These are phyloP conservation scores for Ophiosphaerella herpotricha DNA, from an alignment of 2,329 filamentous ascomycete genomes.

Conservation along the genomic window DNA sequence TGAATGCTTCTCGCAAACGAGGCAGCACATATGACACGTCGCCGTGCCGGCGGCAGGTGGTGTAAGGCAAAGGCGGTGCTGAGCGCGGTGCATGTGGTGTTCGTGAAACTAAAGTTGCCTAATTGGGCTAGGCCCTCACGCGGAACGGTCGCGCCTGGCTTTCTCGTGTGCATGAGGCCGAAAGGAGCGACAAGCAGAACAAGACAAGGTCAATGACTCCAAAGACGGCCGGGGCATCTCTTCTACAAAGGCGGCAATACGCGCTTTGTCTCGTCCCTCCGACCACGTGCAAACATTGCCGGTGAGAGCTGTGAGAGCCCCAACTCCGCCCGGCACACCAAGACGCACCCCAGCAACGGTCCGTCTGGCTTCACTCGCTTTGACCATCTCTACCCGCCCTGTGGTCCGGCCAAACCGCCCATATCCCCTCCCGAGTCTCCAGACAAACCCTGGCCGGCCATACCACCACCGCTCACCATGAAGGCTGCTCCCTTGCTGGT, in stretches of 20 bases:
- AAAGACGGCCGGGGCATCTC: conserved; percentile 8
- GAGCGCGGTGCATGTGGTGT: too few species aligned
- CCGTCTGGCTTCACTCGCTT: conserved; percentile 12
- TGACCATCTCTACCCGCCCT: conserved; percentile 4
- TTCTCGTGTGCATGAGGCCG: conserved; percentile 18
- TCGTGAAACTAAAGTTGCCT: conserved; percentile 14
- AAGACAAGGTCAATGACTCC: conserved; percentile 22
- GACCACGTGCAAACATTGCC: neutral
- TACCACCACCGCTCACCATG: conserved; percentile 60
- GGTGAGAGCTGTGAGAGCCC: conserved; percentile 8
- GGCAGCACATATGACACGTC: conserved; percentile 1
- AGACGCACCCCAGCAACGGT: conserved; percentile 13
- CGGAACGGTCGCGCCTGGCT: conserved; percentile 23
- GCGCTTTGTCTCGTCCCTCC: neutral
- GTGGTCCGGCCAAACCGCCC: neutral
- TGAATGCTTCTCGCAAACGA: neutral
- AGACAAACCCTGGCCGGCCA: conserved; percentile 27
- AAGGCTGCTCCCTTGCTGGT: conserved; percentile 96
- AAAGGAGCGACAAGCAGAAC: conserved; percentile 15
- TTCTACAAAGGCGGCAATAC: neutral
- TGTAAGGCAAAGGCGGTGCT: too few species aligned
- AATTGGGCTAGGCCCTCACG: conserved; percentile 25
- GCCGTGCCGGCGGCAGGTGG: neutral
- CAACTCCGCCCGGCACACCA: conserved; percentile 17
- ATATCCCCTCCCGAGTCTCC: neutral